Evolutionary conservation across 176 grass and related monocot species (phyloP).

Genomic region (Pontederia paniculata): DNA sequence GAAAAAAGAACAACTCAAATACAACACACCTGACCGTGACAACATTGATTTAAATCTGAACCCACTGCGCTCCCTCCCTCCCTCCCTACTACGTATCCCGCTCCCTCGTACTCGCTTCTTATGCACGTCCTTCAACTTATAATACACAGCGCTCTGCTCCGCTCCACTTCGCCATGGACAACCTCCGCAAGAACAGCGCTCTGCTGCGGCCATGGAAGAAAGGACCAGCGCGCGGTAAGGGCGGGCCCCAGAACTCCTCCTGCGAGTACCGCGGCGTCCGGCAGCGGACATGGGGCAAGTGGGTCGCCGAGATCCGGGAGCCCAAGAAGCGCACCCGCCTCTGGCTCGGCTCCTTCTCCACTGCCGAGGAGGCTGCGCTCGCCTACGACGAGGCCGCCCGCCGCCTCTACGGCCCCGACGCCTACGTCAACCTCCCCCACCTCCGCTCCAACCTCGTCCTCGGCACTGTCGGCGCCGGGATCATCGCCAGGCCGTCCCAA

Average conservation of each 20-base stretch:
- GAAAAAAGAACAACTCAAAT: slow-evolving; percentile 20
- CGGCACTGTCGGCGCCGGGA: neutral
- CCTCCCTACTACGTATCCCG: slow-evolving; percentile 30
- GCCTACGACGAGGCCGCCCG: slow-evolving; percentile 92
- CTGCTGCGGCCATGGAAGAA: slow-evolving; percentile 74
- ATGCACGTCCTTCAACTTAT: no score
- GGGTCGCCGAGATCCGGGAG: slow-evolving; percentile 85
- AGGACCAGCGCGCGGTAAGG: slow-evolving; percentile 67
- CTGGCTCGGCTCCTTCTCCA: slow-evolving; percentile 84
- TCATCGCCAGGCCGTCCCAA: slow-evolving; percentile 34
- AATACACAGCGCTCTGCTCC: no score
- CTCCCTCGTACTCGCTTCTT: slow-evolving; percentile 13
- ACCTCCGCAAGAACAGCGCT: slow-evolving; percentile 29
- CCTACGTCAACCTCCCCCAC: slow-evolving; percentile 94
- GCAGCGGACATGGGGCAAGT: slow-evolving; percentile 81
- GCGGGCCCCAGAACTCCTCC: slow-evolving; percentile 61
- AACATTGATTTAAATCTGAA: slow-evolving; percentile 51
- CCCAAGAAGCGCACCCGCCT: slow-evolving; percentile 68
- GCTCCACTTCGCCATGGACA: slow-evolving; percentile 34
- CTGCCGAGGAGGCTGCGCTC: slow-evolving; percentile 75
- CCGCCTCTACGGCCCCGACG: slow-evolving; percentile 79
- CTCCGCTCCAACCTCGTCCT: slow-evolving; percentile 32
- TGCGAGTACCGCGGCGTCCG: slow-evolving; percentile 82
- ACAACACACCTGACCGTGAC: slow-evolving; percentile 45
- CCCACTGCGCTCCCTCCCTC: slow-evolving; percentile 2